A percentile compares a stretch with the other conserved stretches of the same genome.
Conservation (phyloP, 768 basidiomycete genomes). For the Cystobasidium ongulense region DNA sequence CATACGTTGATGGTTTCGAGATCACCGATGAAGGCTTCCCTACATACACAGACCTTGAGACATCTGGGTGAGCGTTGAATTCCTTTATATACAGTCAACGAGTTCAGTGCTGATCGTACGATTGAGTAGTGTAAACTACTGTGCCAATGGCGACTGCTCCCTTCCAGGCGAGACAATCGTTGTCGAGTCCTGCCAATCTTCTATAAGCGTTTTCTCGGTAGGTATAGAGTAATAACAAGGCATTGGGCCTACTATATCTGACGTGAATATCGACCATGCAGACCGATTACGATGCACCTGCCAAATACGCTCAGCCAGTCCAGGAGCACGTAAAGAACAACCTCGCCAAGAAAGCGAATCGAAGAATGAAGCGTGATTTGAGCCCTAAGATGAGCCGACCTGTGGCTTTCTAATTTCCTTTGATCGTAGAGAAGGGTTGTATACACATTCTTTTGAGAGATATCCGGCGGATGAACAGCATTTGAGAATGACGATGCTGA, state of each 20-base stretch:
- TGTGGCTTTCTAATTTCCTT: not conserved
- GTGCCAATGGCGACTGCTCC: constrained; percentile 14
- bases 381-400: not conserved
- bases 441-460: too few relatives aligned
- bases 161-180: constrained; percentile 31
- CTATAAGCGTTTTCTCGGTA: not conserved
- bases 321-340: constrained; percentile 31
- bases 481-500: too few relatives aligned
- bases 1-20: constrained; percentile 19
- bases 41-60: not conserved
- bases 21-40: constrained; percentile 29
- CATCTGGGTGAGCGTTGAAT: constrained; percentile 12
- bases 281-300: constrained; percentile 27
- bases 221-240: not conserved
- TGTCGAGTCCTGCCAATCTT: not conserved
- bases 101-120: too few relatives aligned
- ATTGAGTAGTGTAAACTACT: constrained; percentile 23
- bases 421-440: too few relatives aligned
- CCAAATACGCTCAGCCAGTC: constrained; percentile 4
- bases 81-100: too few relatives aligned
- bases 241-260: not conserved
- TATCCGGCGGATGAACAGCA: too few relatives aligned
- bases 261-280: not conserved
- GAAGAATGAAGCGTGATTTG: not conserved
- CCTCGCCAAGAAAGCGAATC: constrained; percentile 25